phyloP scores from a whole-genome alignment of 352 stramenopile genomes.

The Phytophthora ramorum region DNA sequence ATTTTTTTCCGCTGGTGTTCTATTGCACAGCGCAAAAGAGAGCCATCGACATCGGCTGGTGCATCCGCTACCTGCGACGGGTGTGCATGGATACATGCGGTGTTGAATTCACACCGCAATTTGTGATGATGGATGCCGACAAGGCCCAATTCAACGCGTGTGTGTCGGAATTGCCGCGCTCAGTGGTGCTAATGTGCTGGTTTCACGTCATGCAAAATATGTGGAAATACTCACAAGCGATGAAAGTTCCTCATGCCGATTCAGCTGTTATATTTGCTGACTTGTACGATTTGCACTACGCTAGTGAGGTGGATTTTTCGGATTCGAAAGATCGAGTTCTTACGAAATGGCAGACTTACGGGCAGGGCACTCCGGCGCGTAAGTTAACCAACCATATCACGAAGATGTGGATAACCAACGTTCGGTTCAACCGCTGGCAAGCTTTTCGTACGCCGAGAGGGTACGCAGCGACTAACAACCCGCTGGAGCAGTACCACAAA shows the following conservation, averaged over 20 bases:
- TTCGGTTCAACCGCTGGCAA: conserved; percentile 2
- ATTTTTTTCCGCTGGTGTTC: too few relatives aligned
- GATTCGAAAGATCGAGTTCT: too few relatives aligned
- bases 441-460: conserved; percentile 1
- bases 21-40: too few relatives aligned
- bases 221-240: neutral
- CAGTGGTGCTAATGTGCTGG: conserved; percentile 14
- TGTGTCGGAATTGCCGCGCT: conserved; percentile 4
- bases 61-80: too few relatives aligned
- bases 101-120: too few relatives aligned
- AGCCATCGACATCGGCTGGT: too few relatives aligned
- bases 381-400: neutral
- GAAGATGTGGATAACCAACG: neutral
- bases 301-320: neutral
- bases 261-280: too few relatives aligned
- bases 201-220: conserved; percentile 13
- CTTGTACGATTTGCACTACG: conserved; percentile 16
- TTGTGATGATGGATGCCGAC: too few relatives aligned
- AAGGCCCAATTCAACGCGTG: too few relatives aligned
- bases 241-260: neutral
- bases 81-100: too few relatives aligned
- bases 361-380: neutral
- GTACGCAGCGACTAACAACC: conserved; percentile 10
- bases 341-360: conserved; percentile 9
- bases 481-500: conserved; percentile 8